Percentiles rank a stretch among this genome's conserved stretches.
Evolutionary conservation across 352 stramenopile species (phyloP).

Genomic region (Pythium vanterpoolii): DNA sequence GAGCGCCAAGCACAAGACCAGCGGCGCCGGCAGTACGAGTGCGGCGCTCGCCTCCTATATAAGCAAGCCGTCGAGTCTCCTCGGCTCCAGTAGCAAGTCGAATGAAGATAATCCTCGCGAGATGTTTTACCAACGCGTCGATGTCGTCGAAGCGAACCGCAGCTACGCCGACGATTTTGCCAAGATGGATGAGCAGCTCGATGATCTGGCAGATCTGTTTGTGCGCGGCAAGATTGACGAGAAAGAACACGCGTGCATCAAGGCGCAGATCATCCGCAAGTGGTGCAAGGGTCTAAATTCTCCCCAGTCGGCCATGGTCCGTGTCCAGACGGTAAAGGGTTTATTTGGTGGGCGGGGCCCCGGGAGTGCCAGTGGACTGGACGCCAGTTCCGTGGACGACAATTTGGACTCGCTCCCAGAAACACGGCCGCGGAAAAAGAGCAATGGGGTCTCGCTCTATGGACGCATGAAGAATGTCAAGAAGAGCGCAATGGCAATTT

Average conservation of each 20-base stretch:
- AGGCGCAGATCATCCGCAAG: constrained; percentile 76
- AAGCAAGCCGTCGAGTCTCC: constrained; percentile 49
- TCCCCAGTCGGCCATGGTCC: constrained; percentile 71
- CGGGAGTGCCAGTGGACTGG: background rate
- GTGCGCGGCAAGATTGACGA: constrained; percentile 78
- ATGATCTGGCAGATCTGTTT: constrained; percentile 69
- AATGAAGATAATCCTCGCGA: constrained; percentile 29
- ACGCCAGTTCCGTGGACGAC: background rate
- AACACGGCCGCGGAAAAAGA: constrained; percentile 27
- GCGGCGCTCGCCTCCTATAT: constrained; percentile 55
- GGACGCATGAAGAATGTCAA: constrained; percentile 81
- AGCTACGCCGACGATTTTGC: constrained; percentile 59
- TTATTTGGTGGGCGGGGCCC: constrained; percentile 17
- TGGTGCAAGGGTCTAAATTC: constrained; percentile 82
- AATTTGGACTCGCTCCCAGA: constrained; percentile 24
- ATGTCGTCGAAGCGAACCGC: constrained; percentile 65
- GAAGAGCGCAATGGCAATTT: constrained; percentile 78
- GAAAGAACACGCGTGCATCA: constrained; percentile 83
- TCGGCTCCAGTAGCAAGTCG: constrained; percentile 26
- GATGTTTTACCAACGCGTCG: constrained; percentile 66
- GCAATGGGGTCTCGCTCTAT: constrained; percentile 49
- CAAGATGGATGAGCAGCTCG: constrained; percentile 82
- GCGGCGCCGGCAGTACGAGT: constrained; percentile 15
- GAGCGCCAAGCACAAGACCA: constrained; percentile 20
- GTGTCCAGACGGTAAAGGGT: constrained; percentile 62